phyloP scores from a whole-genome alignment of 129 eudicot species.

The Erigeron canadensis region DNA sequence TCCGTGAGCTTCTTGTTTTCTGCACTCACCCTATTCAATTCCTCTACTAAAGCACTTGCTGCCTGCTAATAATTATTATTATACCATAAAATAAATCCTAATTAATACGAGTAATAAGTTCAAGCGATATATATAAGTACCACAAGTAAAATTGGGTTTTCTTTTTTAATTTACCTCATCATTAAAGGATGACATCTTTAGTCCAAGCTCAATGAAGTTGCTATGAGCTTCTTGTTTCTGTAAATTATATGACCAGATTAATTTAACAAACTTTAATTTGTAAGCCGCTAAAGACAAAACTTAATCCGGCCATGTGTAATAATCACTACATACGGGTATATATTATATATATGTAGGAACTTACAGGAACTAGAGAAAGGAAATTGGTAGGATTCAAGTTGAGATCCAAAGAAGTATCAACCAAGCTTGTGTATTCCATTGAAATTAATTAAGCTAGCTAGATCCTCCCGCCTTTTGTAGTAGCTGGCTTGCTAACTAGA shows the following conservation, averaged over 20 bases:
- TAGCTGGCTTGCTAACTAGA: neutral
- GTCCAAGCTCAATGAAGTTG: constrained; percentile 58
- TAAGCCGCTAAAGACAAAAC: constrained; percentile 19
- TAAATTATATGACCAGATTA: constrained; percentile 10
- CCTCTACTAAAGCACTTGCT: constrained; percentile 60
- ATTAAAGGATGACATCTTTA: constrained; percentile 36
- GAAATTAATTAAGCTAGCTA: no score
- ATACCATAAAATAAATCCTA: no score
- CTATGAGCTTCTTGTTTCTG: constrained; percentile 63
- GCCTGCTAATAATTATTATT: constrained; percentile 49
- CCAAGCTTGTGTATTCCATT: constrained; percentile 80
- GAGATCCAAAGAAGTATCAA: constrained; percentile 86
- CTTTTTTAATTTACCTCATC: constrained; percentile 64
- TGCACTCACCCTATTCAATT: constrained; percentile 66
- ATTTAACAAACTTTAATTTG: constrained; percentile 13
- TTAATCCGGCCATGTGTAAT: neutral
- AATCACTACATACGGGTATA: no score
- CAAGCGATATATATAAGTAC: no score
- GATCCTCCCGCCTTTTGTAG: neutral
- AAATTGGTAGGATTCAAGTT: constrained; percentile 54
- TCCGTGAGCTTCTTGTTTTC: constrained; percentile 87
- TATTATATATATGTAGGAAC: constrained; percentile 12
- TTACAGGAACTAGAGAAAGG: constrained; percentile 53
- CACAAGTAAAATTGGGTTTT: constrained; percentile 7
- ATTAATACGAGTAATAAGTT: no score